Percentiles rank a stretch among this genome's conserved stretches.
Evolutionary conservation across 345 rosid species (phyloP).

Genomic region (Geranium brycei): DNA sequence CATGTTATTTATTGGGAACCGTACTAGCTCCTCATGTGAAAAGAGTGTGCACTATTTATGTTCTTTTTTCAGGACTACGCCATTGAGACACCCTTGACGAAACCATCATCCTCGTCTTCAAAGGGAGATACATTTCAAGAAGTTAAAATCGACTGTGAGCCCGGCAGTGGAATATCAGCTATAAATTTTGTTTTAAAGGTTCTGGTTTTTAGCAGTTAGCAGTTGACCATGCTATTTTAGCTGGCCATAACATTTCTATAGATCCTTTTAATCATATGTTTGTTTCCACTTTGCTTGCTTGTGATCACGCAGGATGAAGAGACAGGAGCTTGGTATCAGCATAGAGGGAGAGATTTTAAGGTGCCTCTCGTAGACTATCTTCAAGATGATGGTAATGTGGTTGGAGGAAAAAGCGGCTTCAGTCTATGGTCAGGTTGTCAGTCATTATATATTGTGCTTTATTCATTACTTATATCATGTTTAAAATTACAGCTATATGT

Average conservation of each 20-base stretch:
- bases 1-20: background rate
- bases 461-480: background rate
- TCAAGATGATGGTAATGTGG: constrained; percentile 36
- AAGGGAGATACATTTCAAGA: constrained; percentile 42
- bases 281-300: constrained; percentile 1
- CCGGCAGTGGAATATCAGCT: constrained; percentile 47
- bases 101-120: constrained; percentile 16
- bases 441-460: constrained; percentile 1
- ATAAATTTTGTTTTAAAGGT: constrained; percentile 92
- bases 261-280: background rate
- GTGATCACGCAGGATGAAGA: constrained; percentile 59
- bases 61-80: constrained; percentile 63
- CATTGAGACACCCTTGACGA: constrained; percentile 70
- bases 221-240: background rate
- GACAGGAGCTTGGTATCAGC: constrained; percentile 88
- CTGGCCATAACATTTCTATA: background rate
- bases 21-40: background rate
- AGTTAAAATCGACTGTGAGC: constrained; percentile 49
- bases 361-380: constrained; percentile 61
- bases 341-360: constrained; percentile 78
- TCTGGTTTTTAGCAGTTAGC: constrained; percentile 5
- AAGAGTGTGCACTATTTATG: background rate
- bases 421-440: constrained; percentile 39
- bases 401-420: constrained; percentile 45
- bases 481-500: background rate